phyloP scores from a whole-genome alignment of 2,329 filamentous ascomycete genomes.

The Apiospora kogelbergensis region DNA sequence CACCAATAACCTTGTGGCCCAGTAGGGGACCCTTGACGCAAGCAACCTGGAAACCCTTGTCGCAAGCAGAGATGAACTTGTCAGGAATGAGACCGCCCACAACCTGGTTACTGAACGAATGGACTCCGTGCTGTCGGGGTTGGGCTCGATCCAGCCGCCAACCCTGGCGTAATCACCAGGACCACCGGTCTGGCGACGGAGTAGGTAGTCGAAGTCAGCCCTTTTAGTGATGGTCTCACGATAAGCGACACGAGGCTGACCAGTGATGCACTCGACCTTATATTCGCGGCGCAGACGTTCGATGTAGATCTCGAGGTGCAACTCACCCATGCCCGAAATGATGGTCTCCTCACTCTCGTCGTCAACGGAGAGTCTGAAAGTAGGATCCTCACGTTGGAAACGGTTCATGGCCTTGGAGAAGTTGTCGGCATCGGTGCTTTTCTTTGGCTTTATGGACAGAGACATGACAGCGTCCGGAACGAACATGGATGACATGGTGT shows the following conservation, averaged over 20 bases:
- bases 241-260: constrained; percentile 95
- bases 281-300: constrained; percentile 97
- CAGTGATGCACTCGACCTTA: constrained; percentile 92
- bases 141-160: constrained; percentile 87
- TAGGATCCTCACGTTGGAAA: constrained; percentile 97
- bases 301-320: constrained; percentile 96
- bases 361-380: constrained; percentile 93
- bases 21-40: constrained; percentile 87
- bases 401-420: constrained; percentile 99
- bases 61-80: constrained; percentile 92
- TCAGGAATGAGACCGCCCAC: constrained; percentile 89
- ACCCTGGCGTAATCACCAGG: constrained; percentile 95
- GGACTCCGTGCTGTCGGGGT: constrained; percentile 63
- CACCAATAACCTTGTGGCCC: constrained; percentile 88
- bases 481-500: constrained; percentile 97
- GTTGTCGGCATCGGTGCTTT: constrained; percentile 85
- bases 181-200: constrained; percentile 94
- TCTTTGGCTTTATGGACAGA: constrained; percentile 94
- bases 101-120: constrained; percentile 84
- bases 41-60: constrained; percentile 86
- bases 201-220: constrained; percentile 85
- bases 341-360: constrained; percentile 93
- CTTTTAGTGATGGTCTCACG: constrained; percentile 84
- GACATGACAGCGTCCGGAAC: constrained; percentile 98
- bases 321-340: constrained; percentile 96